These are phyloP conservation scores for Tephrocybe sp. DNA, from an alignment of 768 basidiomycete species.

Conservation along the genomic window DNA sequence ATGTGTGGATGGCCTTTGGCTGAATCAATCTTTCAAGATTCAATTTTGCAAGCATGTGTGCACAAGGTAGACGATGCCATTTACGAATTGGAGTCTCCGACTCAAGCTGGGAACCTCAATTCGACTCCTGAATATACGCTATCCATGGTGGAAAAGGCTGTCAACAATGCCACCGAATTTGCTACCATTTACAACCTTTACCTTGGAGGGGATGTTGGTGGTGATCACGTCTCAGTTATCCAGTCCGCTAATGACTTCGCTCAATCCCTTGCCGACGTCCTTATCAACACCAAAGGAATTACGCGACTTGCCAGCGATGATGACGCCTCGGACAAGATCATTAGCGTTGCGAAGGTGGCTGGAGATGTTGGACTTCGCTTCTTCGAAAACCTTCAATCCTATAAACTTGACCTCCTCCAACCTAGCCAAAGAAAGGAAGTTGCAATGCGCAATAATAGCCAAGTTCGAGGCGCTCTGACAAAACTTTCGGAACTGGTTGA, in stretches of 20 bases:
- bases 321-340: conserved; percentile 88
- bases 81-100: conserved; percentile 96
- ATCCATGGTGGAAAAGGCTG: conserved; percentile 97
- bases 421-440: conserved; percentile 79
- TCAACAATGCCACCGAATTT: conserved; percentile 94
- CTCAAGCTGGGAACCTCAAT: conserved; percentile 90
- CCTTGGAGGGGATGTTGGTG: conserved; percentile 82
- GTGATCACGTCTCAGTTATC: conserved; percentile 97
- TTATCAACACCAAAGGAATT: conserved; percentile 93
- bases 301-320: conserved; percentile 91
- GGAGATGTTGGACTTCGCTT: conserved; percentile 89
- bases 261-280: conserved; percentile 87
- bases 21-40: too few relatives aligned
- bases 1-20: conserved; percentile 19
- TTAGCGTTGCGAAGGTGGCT: conserved; percentile 78
- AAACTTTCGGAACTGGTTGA: conserved; percentile 91
- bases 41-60: conserved; percentile 93
- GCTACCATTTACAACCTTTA: conserved; percentile 93
- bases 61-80: conserved; percentile 97
- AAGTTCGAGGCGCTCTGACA: conserved; percentile 76
- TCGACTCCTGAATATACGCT: conserved; percentile 99
- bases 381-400: conserved; percentile 96
- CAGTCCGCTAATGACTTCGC: conserved; percentile 97
- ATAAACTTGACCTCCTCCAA: conserved; percentile 83
- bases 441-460: conserved; percentile 86